phyloP scores from a whole-genome alignment of 495 filamentous ascomycete genomes.

The Trichocladium uniseriatum region DNA sequence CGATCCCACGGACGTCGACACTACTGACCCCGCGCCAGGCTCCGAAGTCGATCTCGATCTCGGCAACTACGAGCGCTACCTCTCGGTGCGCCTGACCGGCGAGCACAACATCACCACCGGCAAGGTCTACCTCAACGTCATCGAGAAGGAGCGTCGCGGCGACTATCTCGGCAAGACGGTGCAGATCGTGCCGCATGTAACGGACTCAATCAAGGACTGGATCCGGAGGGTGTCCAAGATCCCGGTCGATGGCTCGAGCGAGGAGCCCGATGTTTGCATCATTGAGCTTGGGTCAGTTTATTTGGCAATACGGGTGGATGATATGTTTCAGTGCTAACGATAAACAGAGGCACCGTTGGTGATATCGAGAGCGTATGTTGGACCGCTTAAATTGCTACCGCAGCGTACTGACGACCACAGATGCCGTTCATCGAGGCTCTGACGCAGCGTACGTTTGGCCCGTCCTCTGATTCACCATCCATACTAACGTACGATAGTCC shows the following conservation, averaged over 20 bases:
- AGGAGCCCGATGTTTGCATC: conserved; percentile 87
- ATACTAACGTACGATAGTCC: conserved; percentile 32
- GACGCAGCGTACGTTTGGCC: conserved; percentile 39
- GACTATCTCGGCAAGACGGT: conserved; percentile 90
- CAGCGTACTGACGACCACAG: background rate
- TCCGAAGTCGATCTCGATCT: conserved; percentile 67
- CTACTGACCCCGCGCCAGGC: conserved; percentile 15
- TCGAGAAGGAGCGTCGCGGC: conserved; percentile 59
- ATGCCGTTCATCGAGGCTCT: conserved; percentile 82
- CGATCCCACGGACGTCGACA: too few species aligned
- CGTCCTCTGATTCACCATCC: too few species aligned
- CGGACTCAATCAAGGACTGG: conserved; percentile 86
- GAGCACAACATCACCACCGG: conserved; percentile 94
- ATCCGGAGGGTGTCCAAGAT: conserved; percentile 78
- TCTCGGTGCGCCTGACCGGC: conserved; percentile 53
- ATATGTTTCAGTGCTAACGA: too few species aligned
- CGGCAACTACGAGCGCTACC: conserved; percentile 77
- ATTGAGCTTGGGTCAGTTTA: conserved; percentile 44
- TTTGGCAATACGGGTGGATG: too few species aligned
- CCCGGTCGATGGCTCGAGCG: conserved; percentile 76
- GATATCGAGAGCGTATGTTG: conserved; percentile 69
- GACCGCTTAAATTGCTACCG: background rate
- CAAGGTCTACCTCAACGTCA: conserved; percentile 87
- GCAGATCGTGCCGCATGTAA: conserved; percentile 87
- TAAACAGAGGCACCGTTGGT: conserved; percentile 36